A percentile compares a stretch with the other conserved stretches of the same genome.
Conservation (phyloP, 192 early-diverging fungal genomes). For the Coemansia sp. region DNA sequence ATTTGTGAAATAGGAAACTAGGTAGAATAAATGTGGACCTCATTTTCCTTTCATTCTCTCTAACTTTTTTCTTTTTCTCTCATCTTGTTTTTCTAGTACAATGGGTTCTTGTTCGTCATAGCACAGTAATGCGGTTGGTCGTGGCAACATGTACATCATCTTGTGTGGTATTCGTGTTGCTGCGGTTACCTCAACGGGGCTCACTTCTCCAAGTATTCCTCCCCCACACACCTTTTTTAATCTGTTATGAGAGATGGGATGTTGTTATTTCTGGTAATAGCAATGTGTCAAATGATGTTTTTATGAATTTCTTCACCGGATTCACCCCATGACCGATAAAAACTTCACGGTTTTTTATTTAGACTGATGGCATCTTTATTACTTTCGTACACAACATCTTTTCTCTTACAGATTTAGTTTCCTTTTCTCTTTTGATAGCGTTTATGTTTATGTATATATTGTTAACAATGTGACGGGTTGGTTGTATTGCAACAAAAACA, state of each 20-base stretch:
- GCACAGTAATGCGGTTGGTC: conserved; percentile 58
- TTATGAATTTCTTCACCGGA: conserved; percentile 58
- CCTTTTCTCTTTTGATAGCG: background rate
- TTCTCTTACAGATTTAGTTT: too few relatives aligned
- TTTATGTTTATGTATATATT: too few relatives aligned
- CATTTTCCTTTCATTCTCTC: too few relatives aligned
- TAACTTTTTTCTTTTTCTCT: background rate
- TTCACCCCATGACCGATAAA: conserved; percentile 40
- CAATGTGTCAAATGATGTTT: conserved; percentile 46
- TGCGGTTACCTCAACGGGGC: conserved; percentile 57
- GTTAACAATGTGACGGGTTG: too few relatives aligned
- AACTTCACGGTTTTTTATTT: conserved; percentile 36
- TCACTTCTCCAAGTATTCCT: conserved; percentile 57
- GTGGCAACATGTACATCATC: background rate
- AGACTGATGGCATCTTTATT: conserved; percentile 28
- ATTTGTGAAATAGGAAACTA: too few relatives aligned
- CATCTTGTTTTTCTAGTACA: background rate
- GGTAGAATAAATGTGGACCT: too few relatives aligned
- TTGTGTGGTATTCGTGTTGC: background rate
- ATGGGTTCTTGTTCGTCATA: conserved; percentile 53
- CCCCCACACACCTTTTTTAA: conserved; percentile 27
- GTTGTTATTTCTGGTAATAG: background rate
- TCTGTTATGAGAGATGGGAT: conserved; percentile 7
- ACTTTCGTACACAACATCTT: too few relatives aligned
- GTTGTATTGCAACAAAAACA: too few relatives aligned